Evolutionary conservation across 306 rosid genomes (phyloP), one percentile per base, ranked within the genome.

Genomic region (Trifolium pratense): DNA sequence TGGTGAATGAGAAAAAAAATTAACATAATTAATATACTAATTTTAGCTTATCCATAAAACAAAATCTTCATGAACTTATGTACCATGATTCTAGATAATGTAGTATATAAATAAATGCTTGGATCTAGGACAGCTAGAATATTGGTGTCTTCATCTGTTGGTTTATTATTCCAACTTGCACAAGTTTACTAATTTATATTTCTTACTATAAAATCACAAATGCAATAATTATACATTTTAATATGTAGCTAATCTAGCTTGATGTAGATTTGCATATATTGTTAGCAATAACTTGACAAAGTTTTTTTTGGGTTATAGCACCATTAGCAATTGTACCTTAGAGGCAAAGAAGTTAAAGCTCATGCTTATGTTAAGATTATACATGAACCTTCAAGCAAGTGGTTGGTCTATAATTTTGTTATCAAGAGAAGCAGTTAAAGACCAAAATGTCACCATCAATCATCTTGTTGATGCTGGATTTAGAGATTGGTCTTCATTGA

Each of bases 331-430:
- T 65, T 86, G 88, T 74, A 43, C 75, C 29, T 40, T 68, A 23
- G 90, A 86, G 81, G 90, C 89, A 51, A 78, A 71, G 77, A 73
- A 72, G 52, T 81, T 86, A 85, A 90, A 87, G 87, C 83, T 73
- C 43, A 37, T n/a, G 77, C 64, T 78, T 71, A 57, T 89, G 65
- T 72, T 86, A 63, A 71, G 78, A 80, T 45, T 90, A 46, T 87
- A 67, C 84, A 76, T 2, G 77, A 84, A 89, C 70, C 88, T 93
- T 68, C 77, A 81, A 74, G 81, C 85, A 78, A 68, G 80, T 31
- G 89, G 97, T 6, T 93, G 98, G 98, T 81, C 92, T n/a, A 67
- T 89, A 72, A 80, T 84, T 74, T 85, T 93, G 80, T 55, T 90
- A 43, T 90, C 98, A 52, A 89, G 97, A 81, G 87, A 81, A 67